phyloP scores from a whole-genome alignment of 306 rosid genomes.

The Fragaria ananassa region DNA sequence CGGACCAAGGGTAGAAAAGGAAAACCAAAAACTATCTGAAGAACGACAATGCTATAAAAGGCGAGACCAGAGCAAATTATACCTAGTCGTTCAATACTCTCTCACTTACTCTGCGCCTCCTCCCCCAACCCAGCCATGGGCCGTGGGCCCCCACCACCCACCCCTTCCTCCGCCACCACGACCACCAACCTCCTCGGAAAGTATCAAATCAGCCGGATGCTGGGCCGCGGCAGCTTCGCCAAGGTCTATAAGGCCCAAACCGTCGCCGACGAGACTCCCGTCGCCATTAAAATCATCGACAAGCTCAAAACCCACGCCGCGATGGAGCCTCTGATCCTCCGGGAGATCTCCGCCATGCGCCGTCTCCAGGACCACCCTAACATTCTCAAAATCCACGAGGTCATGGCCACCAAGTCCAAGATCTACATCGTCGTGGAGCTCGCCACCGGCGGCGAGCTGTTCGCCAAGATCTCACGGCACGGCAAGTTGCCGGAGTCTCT shows the following conservation, averaged over 20 bases:
- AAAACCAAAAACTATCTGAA: neutral
- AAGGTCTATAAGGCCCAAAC: slow-evolving; percentile 74
- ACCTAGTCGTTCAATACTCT: neutral
- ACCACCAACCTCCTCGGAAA: slow-evolving; percentile 50
- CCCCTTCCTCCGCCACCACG: slow-evolving; percentile 22
- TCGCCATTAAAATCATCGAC: slow-evolving; percentile 78
- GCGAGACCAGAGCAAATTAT: neutral
- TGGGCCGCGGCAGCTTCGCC: slow-evolving; percentile 93
- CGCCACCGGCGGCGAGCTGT: slow-evolving; percentile 86
- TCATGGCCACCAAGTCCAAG: slow-evolving; percentile 76
- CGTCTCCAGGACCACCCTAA: slow-evolving; percentile 76
- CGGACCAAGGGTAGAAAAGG: neutral
- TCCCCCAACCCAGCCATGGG: slow-evolving; percentile 36
- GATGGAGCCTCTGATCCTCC: slow-evolving; percentile 71
- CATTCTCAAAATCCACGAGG: slow-evolving; percentile 74
- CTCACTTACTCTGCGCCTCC: neutral
- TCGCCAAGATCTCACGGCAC: slow-evolving; percentile 49
- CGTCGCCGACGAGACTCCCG: slow-evolving; percentile 43
- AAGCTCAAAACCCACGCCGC: slow-evolving; percentile 55
- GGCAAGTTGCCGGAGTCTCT: slow-evolving; percentile 43
- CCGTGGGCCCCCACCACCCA: slow-evolving; percentile 33
- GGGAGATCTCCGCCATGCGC: slow-evolving; percentile 82
- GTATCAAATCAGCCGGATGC: slow-evolving; percentile 50
- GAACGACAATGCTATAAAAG: neutral
- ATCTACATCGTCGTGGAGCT: slow-evolving; percentile 77